Evolutionary conservation across 306 rosid genomes (phyloP).

Genomic region (Pyrus betulifolia): DNA sequence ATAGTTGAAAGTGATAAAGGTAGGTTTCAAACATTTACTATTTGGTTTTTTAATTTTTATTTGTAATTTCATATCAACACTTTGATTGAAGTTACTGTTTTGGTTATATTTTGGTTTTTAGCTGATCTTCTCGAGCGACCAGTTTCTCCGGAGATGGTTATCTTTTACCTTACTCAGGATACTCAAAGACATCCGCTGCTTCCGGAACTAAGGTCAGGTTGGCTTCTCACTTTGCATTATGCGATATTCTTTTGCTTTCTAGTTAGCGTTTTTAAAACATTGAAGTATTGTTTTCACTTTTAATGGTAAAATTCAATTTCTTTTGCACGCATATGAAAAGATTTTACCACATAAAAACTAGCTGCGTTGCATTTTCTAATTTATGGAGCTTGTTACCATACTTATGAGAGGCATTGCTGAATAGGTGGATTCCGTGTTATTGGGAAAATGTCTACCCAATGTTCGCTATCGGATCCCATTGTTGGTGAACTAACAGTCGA

Average conservation of each 20-base stretch:
- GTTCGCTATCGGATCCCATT: slow-evolving; percentile 64
- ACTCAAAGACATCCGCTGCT: slow-evolving; percentile 92
- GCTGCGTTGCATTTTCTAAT: background rate
- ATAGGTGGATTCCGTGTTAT: slow-evolving; percentile 85
- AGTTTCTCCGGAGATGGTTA: slow-evolving; percentile 65
- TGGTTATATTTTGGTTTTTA: slow-evolving; percentile 20
- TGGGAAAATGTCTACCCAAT: slow-evolving; percentile 76
- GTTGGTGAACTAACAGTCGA: slow-evolving; percentile 79
- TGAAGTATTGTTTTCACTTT: background rate
- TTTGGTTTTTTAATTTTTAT: background rate
- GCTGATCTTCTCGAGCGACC: slow-evolving; percentile 69
- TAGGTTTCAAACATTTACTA: background rate
- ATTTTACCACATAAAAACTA: background rate
- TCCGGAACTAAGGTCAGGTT: slow-evolving; percentile 81
- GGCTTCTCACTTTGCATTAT: slow-evolving; percentile 14
- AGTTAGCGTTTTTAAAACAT: background rate
- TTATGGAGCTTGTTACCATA: background rate
- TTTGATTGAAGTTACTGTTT: background rate
- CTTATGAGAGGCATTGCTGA: slow-evolving; percentile 22
- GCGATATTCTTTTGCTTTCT: background rate
- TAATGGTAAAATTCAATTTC: background rate
- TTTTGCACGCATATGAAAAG: background rate
- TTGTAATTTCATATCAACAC: slow-evolving; percentile 1
- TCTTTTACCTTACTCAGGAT: slow-evolving; percentile 91
- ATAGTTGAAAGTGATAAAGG: slow-evolving; percentile 82